Conservation (phyloP, 2,329 filamentous ascomycete genomes). For the Fusarium dimerum region DNA sequence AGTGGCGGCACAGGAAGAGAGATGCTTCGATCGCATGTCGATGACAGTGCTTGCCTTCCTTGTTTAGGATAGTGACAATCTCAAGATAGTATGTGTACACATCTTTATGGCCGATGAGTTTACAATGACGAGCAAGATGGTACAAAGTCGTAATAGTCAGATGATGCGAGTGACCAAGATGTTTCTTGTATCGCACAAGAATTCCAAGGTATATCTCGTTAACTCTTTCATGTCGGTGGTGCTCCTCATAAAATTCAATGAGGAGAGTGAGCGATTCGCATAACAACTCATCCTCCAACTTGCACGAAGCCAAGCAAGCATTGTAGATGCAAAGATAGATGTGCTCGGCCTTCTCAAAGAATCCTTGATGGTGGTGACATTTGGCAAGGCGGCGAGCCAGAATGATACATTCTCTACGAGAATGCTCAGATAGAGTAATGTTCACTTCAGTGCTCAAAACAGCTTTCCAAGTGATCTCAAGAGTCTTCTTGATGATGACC, state of each 20-base stretch:
- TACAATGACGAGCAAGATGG: slow-evolving; percentile 22
- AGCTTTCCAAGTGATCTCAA: slow-evolving; percentile 42
- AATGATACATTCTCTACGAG: slow-evolving; percentile 33
- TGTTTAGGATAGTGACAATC: slow-evolving; percentile 37
- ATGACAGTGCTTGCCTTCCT: slow-evolving; percentile 34
- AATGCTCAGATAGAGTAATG: slow-evolving; percentile 34
- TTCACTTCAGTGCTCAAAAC: slow-evolving; percentile 33
- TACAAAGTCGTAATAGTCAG: slow-evolving; percentile 39
- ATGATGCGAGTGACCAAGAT: slow-evolving; percentile 28
- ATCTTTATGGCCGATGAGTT: slow-evolving; percentile 32
- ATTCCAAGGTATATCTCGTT: slow-evolving; percentile 38
- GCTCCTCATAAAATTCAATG: slow-evolving; percentile 35
- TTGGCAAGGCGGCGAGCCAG: slow-evolving; percentile 36
- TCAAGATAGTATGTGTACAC: slow-evolving; percentile 39
- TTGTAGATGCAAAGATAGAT: slow-evolving; percentile 40
- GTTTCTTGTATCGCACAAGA: slow-evolving; percentile 33
- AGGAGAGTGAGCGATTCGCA: slow-evolving; percentile 30
- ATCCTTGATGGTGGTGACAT: slow-evolving; percentile 37
- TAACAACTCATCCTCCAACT: slow-evolving; percentile 32
- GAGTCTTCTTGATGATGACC: slow-evolving; percentile 34
- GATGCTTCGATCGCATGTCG: slow-evolving; percentile 48
- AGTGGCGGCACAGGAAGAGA: slow-evolving; percentile 44
- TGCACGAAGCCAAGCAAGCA: slow-evolving; percentile 34
- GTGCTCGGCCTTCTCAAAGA: slow-evolving; percentile 40
- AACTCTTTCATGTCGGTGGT: slow-evolving; percentile 41